phyloP scores from a whole-genome alignment of 805 yeast species.

The Tetrapisispora pingtungensis region DNA sequence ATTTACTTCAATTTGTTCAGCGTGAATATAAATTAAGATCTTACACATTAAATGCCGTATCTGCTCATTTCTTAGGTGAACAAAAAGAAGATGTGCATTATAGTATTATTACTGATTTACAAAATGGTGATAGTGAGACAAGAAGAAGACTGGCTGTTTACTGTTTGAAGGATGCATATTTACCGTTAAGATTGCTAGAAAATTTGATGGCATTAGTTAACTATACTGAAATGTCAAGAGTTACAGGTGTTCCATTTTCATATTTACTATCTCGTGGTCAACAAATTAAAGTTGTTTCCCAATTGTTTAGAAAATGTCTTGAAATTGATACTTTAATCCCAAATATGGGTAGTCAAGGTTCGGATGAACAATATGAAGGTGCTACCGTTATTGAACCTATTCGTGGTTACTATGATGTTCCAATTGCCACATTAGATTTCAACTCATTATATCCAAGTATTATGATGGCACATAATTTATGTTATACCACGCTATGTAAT shows the following conservation, averaged over 20 bases:
- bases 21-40: slow-evolving; percentile 92
- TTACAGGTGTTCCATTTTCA: slow-evolving; percentile 96
- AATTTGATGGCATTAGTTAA: slow-evolving; percentile 94
- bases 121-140: slow-evolving; percentile 85
- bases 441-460: slow-evolving; percentile 95
- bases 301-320: slow-evolving; percentile 84
- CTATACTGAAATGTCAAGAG: slow-evolving; percentile 99
- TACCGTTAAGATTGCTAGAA: slow-evolving; percentile 80
- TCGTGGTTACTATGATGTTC: slow-evolving; percentile 92
- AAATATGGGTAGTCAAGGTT: slow-evolving; percentile 67
- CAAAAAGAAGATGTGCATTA: slow-evolving; percentile 98
- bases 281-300: slow-evolving; percentile 95
- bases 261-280: slow-evolving; percentile 86
- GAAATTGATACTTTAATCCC: slow-evolving; percentile 84
- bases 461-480: slow-evolving; percentile 97
- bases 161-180: slow-evolving; percentile 90
- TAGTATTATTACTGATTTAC: slow-evolving; percentile 88
- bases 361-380: slow-evolving; percentile 94
- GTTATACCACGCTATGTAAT: slow-evolving; percentile 82
- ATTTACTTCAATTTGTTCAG: slow-evolving; percentile 82
- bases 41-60: slow-evolving; percentile 88
- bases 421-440: slow-evolving; percentile 96
- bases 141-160: slow-evolving; percentile 93
- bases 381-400: slow-evolving; percentile 97
- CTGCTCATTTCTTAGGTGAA: slow-evolving; percentile 86